These are phyloP conservation scores for Tylopilus vinaceipallidus DNA, from an alignment of 768 basidiomycete species.

Conservation along the genomic window DNA sequence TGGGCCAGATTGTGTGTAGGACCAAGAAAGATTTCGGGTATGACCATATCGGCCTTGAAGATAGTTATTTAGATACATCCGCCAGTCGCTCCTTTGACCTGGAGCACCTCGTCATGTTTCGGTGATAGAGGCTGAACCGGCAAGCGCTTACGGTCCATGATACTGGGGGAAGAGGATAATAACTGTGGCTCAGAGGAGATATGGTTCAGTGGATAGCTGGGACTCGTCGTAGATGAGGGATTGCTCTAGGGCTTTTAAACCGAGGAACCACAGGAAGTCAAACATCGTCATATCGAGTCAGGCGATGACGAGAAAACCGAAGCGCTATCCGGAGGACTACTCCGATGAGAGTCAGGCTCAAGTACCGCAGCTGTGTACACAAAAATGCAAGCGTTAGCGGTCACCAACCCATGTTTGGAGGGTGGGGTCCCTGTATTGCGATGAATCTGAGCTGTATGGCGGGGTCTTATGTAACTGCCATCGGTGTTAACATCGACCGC, in stretches of 20 bases:
- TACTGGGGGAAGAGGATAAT: not conserved
- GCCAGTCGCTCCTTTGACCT: constrained; percentile 26
- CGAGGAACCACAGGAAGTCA: constrained; percentile 23
- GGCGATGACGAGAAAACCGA: constrained; percentile 18
- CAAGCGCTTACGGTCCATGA: constrained; percentile 19
- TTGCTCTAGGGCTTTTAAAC: constrained; percentile 22
- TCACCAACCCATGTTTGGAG: constrained; percentile 20
- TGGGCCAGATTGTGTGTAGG: constrained; percentile 19
- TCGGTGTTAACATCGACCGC: constrained; percentile 21
- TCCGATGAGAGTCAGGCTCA: constrained; percentile 9
- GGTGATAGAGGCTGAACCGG: not conserved
- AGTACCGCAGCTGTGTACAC: constrained; percentile 19
- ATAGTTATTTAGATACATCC: constrained; percentile 30
- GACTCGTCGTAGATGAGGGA: constrained; percentile 1
- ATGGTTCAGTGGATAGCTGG: constrained; percentile 3
- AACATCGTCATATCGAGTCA: constrained; percentile 25
- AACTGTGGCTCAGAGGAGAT: constrained; percentile 2
- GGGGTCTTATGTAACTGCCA: constrained; percentile 14
- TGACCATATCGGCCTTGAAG: constrained; percentile 33
- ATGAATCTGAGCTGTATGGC: constrained; percentile 17
- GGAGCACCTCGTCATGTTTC: constrained; percentile 6
- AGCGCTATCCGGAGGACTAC: constrained; percentile 2
- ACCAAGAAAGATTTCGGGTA: constrained; percentile 26
- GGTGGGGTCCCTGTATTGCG: constrained; percentile 3
- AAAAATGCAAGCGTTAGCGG: constrained; percentile 3